phyloP scores from a whole-genome alignment of 148 eudicot species.

The Chenopodium formosanum region DNA sequence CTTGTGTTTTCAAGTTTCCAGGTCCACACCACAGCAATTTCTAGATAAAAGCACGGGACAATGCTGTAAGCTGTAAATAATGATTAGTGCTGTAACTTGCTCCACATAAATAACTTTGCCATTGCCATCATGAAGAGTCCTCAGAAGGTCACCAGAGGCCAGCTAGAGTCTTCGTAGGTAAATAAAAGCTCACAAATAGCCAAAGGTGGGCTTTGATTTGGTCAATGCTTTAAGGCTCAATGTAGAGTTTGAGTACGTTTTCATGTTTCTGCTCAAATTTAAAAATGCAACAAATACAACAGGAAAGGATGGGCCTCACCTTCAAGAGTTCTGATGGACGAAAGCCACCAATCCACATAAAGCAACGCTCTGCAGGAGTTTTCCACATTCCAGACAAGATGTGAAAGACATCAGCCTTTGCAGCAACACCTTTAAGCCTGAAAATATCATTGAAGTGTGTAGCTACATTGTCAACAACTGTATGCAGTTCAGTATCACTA shows the following conservation, averaged over 20 bases:
- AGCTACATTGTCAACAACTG: conserved; percentile 60
- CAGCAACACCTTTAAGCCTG: conserved; percentile 78
- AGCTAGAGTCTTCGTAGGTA: not conserved
- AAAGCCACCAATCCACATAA: conserved; percentile 97
- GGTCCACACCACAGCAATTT: not conserved
- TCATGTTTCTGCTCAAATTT: not conserved
- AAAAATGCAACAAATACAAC: not conserved
- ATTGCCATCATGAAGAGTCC: not conserved
- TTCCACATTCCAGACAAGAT: conserved; percentile 98
- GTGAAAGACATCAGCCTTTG: conserved; percentile 89
- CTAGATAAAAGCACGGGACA: not conserved
- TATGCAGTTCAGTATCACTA: conserved; percentile 75
- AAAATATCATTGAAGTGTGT: conserved; percentile 72
- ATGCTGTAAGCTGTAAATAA: not conserved
- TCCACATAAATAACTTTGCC: not conserved
- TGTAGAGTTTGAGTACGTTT: not conserved
- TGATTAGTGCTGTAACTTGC: not conserved
- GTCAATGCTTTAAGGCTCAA: not conserved
- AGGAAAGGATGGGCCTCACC: conserved; percentile 38
- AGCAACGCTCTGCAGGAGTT: conserved; percentile 94
- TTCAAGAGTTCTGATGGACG: conserved; percentile 93
- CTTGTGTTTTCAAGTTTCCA: not conserved
- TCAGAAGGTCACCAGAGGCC: not conserved
- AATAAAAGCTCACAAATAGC: not conserved
- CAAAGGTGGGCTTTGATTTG: not conserved